These are phyloP conservation scores for Penstemon davidsonii DNA, from an alignment of 257 asterid genomes.

Conservation along the genomic window DNA sequence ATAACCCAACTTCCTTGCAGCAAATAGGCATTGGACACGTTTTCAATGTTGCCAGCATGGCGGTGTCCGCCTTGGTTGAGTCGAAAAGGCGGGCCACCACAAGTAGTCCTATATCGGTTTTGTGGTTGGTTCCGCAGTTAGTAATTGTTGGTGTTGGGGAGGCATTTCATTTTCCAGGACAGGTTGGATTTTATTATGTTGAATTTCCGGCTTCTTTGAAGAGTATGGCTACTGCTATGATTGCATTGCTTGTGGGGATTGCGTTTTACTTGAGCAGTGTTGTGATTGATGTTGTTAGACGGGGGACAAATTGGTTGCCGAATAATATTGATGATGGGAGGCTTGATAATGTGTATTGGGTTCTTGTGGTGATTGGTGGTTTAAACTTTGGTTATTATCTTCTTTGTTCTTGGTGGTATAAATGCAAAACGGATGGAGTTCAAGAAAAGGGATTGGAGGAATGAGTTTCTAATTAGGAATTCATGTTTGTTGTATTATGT, in stretches of 20 bases:
- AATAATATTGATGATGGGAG: conserved; percentile 37
- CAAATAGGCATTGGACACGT: conserved; percentile 46
- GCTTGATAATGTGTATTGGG: conserved; percentile 41
- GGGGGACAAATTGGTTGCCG: conserved; percentile 37
- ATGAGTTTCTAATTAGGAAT: too few species aligned
- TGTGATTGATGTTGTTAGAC: conserved; percentile 26
- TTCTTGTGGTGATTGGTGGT: conserved; percentile 30
- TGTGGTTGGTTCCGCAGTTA: conserved; percentile 58
- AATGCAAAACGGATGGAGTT: conserved; percentile 17
- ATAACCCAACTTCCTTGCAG: conserved; percentile 26
- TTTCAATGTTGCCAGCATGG: conserved; percentile 48
- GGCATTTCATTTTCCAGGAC: conserved; percentile 56
- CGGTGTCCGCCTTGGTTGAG: conserved; percentile 47
- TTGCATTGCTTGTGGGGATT: conserved; percentile 30
- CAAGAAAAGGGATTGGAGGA: not conserved
- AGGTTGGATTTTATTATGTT: conserved; percentile 37
- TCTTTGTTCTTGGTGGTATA: conserved; percentile 31
- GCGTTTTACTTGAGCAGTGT: conserved; percentile 32
- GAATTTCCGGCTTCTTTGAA: conserved; percentile 40
- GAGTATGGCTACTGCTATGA: conserved; percentile 42
- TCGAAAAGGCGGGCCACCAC: conserved; percentile 31
- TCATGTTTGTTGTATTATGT: too few species aligned
- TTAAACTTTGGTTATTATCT: conserved; percentile 35
- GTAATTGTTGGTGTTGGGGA: conserved; percentile 47
- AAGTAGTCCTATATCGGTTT: conserved; percentile 31